Base-by-base conservation (phyloP, 2,329 filamentous ascomycete species). In the Cladosporium sp. region DNA sequence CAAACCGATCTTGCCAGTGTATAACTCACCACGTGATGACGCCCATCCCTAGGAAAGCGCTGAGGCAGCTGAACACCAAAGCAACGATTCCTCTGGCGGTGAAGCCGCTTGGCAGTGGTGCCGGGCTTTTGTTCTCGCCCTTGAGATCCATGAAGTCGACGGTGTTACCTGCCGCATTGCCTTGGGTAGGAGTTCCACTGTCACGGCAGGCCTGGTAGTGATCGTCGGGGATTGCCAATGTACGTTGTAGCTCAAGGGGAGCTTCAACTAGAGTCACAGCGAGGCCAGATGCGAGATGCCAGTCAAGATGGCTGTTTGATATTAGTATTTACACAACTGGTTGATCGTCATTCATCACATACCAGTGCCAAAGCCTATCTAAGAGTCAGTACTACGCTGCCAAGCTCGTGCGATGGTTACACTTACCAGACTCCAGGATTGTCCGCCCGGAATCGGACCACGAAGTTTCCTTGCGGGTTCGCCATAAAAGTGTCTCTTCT, bases 131-230 rank as follows among this genome's bases (percentile, higher is more conserved):
- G 65, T 88, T 89, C 75, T 90, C 80, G 11, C 89, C 89, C 0
- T 75, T 78, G 1, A 92, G 79, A 68, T 95, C 86, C 0, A 91
- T 78, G 10, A 87, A 79, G 70, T 94, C 78, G 0, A 78, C 75
- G 0, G 86, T 88, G 73, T 93, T 92, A 0, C 84, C 92, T 0
- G 91, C 92, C 0, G 92, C 92, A 72, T 95, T 95, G 4, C 92
- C 92, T 3, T 74, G 72, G 0, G 80, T 84, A 0, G 86, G 82
- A 0, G 87, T 77, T 7, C 80, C 78, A 0, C 75, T 80, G 0
- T 81, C 84, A 5, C 79, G 78, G 74, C 91, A 94, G 3, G 79
- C 85, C n/a, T 85, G 84, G 51, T 83, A 79, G 71, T 90, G 87
- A 67, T 88, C 83, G 32, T 82, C 74, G 0, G 91, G 91, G 24